phyloP scores from a whole-genome alignment of 768 basidiomycete genomes.

The Kwoniella sp. region DNA sequence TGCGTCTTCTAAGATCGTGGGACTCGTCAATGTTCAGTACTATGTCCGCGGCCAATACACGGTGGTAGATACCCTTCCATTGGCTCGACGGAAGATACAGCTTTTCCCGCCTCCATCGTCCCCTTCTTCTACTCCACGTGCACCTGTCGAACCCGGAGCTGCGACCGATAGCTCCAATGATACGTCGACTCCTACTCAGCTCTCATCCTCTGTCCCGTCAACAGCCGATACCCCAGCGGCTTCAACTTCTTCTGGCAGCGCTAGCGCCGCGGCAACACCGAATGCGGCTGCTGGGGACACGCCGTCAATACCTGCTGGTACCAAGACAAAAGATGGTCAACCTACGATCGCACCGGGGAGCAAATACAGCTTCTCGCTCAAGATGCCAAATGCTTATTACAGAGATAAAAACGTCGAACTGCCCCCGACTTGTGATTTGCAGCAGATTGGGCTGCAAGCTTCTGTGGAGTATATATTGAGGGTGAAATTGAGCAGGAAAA shows the following conservation, averaged over 20 bases:
- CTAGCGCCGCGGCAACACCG: not conserved
- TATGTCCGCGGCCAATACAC: conserved; percentile 50
- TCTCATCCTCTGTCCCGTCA: too few relatives aligned
- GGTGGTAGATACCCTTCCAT: conserved; percentile 43
- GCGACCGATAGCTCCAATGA: too few relatives aligned
- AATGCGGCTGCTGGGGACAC: not conserved
- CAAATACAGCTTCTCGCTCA: conserved; percentile 35
- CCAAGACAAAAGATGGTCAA: conserved; percentile 26
- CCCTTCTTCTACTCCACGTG: not conserved
- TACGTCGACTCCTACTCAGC: not conserved
- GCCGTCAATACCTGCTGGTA: not conserved
- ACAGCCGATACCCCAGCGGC: too few relatives aligned
- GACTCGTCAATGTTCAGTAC: conserved; percentile 40
- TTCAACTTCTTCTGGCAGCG: too few relatives aligned
- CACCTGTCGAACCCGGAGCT: not conserved
- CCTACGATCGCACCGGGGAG: conserved; percentile 27
- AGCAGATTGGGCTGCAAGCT: conserved; percentile 49
- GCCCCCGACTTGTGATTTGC: conserved; percentile 39
- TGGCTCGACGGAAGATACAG: conserved; percentile 18
- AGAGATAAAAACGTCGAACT: conserved; percentile 31
- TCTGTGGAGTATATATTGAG: conserved; percentile 44
- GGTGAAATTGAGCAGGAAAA: conserved; percentile 39
- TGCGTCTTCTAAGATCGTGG: conserved; percentile 30
- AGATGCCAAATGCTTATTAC: conserved; percentile 42
- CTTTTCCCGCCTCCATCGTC: conserved; percentile 29